Conservation (phyloP, 768 basidiomycete species). For the Macrolepiota albuminosa region DNA sequence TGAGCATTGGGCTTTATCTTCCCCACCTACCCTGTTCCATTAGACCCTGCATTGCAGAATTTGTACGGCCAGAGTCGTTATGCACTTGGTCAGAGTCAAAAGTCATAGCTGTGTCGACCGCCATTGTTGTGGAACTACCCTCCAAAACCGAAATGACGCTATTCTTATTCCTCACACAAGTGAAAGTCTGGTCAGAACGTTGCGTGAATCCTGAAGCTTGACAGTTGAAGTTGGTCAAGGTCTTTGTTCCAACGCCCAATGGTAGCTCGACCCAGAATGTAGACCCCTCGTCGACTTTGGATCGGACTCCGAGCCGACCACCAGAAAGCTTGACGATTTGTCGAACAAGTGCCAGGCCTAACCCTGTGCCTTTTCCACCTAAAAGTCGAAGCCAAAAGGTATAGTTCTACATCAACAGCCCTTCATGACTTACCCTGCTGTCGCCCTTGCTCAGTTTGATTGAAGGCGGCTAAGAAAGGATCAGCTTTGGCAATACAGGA, state of each 20-base stretch:
- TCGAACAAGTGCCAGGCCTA: constrained; percentile 72
- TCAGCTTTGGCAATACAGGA: background rate
- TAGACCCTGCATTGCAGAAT: constrained; percentile 54
- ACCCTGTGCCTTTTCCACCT: constrained; percentile 66
- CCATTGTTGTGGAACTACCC: constrained; percentile 22
- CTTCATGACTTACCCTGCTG: constrained; percentile 44
- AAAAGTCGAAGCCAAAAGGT: constrained; percentile 10
- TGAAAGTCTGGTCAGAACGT: constrained; percentile 14
- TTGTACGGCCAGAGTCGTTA: constrained; percentile 25
- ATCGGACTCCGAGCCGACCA: constrained; percentile 68
- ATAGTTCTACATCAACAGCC: background rate
- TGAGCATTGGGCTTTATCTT: background rate
- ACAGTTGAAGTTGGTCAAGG: constrained; percentile 20
- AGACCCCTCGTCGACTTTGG: constrained; percentile 63
- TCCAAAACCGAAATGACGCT: constrained; percentile 15
- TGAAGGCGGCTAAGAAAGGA: constrained; percentile 52
- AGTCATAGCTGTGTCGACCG: constrained; percentile 22
- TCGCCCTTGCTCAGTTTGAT: constrained; percentile 73
- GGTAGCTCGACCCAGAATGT: constrained; percentile 89
- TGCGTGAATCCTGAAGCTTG: constrained; percentile 15
- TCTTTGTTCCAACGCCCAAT: constrained; percentile 66
- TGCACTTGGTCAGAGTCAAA: constrained; percentile 22
- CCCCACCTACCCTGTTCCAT: constrained; percentile 54
- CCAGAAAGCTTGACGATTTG: constrained; percentile 75
- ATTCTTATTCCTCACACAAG: constrained; percentile 13